Base-by-base conservation (phyloP, 345 rosid species). In the Kandelia obovata region DNA sequence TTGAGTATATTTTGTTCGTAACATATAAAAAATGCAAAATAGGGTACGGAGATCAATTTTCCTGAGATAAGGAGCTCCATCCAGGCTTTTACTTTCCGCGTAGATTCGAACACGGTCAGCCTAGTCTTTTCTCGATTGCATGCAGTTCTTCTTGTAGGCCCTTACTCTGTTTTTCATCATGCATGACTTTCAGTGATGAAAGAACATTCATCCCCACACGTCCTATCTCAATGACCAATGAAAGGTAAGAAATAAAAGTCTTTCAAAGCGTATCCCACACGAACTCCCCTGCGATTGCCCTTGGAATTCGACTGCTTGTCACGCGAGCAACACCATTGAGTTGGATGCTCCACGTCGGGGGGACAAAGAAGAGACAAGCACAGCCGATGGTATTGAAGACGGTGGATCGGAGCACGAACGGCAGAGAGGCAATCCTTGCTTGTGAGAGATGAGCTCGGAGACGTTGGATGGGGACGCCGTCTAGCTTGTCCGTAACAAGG, bases 361-460 rank as follows among this genome's bases (percentile, higher is more conserved):
- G 74, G 80, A 79, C 92, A 85, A 31, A 5, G 73, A n/a, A 20
- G 83, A 71, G 83, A 87, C 89, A 87, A 34, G 17, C 68, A 73
- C 61, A 64, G 67, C 75, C 81, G 28, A 66, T 7, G 73, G 65
- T 39, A 68, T 74, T 79, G 74, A 79, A 71, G 23, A 46, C 58
- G 63, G 71, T 68, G 88, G 85, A 66, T 76, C 75, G 19, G 68
- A 39, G 63, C 21, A 32, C 62, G 52, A 60, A 79, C 78, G 81
- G 87, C 20, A 25, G 32, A 52, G 75, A 83, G 76, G 30, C 13
- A 57, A 26, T 55, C 2, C 37, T 53, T 43, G 4, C 37, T 53
- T 43, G 4, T 5, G 13, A 17, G 28, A 49, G 2, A 69, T 25
- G 57, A 35, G 66, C 53, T 68, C 34, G 23, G 37, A 61, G 62